Base-by-base conservation (phyloP, 2,329 filamentous ascomycete genomes). In the Mycosphaerella sp. region DNA sequence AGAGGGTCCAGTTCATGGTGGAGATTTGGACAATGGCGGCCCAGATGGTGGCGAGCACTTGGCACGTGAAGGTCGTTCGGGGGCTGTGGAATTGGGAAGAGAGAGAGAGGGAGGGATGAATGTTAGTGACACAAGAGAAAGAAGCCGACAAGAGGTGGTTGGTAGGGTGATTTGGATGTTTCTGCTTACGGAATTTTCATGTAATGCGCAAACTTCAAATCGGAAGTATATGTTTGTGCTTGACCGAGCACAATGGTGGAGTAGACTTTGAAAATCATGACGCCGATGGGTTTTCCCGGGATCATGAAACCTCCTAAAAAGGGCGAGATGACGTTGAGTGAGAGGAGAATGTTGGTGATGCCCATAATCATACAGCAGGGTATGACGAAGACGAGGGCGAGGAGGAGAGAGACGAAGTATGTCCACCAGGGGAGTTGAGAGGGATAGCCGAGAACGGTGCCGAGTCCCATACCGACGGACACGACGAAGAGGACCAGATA, bases 201-300 rank as follows among this genome's bases (percentile, higher is more conserved):
- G 71, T 92, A 91, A 66, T 91, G 86, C 10, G 87, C 89, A 0
- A 95, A 80, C 70, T 95, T 95, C 48, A 95, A 78, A 68, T 95
- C 89, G 2, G 87, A 85, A 1, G 87, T 86, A 67, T 95, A 95
- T 67, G 95, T 93, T 69, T 95, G 86, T 29, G 89, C 89, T 72
- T 95, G 89, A 0, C 59, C 59, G 29, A 64, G 58, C 42, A 63
- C 57, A 34, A 68, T 66, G 55, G 93, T 95, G 58, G 88, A 89
- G 68, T 93, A 95, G 0, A 88, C 93, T 45, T 92, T 88, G 64
- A 95, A 95, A 36, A 95, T 87, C 89, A 95, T 95, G 70, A 95
- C 93, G 48, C 89, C 89, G 9, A 95, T 87, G 1, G 89, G 89
- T 1, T 86, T 84, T 29, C 89, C 89, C 0, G 89, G 89, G 67